Conservation (phyloP, 805 yeast species). For the Candida nitratophila region DNA sequence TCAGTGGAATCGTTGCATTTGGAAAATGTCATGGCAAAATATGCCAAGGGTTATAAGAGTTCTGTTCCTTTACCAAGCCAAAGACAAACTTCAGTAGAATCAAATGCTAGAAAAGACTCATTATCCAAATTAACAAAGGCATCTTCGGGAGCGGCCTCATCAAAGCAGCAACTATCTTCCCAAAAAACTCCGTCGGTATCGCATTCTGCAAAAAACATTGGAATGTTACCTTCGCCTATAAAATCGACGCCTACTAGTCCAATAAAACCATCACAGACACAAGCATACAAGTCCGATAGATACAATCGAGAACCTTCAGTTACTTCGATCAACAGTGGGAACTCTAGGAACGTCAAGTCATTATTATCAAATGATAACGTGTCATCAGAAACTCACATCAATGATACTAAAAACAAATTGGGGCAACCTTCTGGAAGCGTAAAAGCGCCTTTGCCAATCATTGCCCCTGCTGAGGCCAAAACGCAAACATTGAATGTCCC, state of each 20-base stretch:
- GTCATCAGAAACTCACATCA: neutral
- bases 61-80: too few relatives aligned
- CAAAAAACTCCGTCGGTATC: neutral
- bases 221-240: neutral
- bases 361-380: neutral
- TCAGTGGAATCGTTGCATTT: conserved; percentile 28
- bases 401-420: neutral
- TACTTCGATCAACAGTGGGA: neutral
- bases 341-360: neutral
- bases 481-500: too few relatives aligned
- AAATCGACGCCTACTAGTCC: neutral
- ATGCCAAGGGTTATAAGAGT: neutral
- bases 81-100: neutral
- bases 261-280: neutral
- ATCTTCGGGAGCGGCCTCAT: neutral
- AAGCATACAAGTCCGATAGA: neutral
- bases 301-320: conserved; percentile 1
- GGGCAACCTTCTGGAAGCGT: neutral
- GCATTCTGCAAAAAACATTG: neutral
- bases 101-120: conserved; percentile 1
- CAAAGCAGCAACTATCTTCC: too few relatives aligned
- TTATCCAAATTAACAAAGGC: conserved; percentile 1
- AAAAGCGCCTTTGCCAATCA: neutral
- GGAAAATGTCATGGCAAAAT: conserved; percentile 1
- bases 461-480: neutral